Base-by-base conservation (phyloP, 176 grass and related monocot species). In the Eragrostis curvula region DNA sequence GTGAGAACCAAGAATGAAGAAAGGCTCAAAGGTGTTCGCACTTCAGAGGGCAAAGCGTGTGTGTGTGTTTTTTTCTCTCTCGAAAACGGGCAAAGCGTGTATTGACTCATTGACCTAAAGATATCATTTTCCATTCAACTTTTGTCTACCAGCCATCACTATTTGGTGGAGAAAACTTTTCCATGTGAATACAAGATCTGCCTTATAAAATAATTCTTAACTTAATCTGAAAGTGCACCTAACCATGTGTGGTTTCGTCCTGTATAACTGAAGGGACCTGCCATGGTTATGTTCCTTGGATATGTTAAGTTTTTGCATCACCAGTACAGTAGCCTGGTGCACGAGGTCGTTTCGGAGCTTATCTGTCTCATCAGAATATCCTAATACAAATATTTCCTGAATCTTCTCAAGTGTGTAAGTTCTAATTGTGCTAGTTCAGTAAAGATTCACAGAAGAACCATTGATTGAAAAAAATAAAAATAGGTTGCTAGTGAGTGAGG, bases 101-200 rank as follows among this genome's bases (percentile, higher is more conserved):
- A 73, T 45, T 71, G 68, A 67, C 52, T 12, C 18, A 25, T 74
- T 85, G 52, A 78, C 63, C 51, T 44, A 25, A 50, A 46, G 69
- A 12, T 51, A 44, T 13, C 30, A 29, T 63, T 88, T 68, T 85
- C 62, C 70, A 52, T 44, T 57, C 63, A 45, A 30, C 79, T 73
- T 70, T 52, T 5, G 15, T 50, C 20, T 23, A 49, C 20, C 43
- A 43, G 50, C 3, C 48, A 65, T 42, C 23, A 36, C 21, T 70
- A 49, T 15, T 13, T 32, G 27, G 21, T 36, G 60, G 17, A 50
- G 51, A 66, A 73, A 42, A 60, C 12, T 79, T 30, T 77, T 57
- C 47, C 49, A 46, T 12, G 75, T 68, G 61, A 21, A 68, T 24
- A 62, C 28, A 81, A 66, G 74, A 71, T 85, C 49, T 48, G 51